Conservation (phyloP, 768 basidiomycete species). For the Hydnomerulius pinastri region DNA sequence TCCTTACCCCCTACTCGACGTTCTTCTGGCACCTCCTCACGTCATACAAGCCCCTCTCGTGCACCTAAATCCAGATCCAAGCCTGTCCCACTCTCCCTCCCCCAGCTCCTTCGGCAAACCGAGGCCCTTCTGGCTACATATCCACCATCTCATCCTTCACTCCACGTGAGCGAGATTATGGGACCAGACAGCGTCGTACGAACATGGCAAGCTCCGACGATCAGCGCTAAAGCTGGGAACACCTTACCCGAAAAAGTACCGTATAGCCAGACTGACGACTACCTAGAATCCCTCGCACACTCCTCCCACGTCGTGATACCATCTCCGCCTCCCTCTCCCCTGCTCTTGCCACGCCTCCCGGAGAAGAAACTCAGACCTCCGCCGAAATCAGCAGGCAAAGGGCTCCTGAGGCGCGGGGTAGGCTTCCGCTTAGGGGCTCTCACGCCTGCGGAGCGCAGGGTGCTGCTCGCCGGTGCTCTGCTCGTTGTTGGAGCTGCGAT, state of each 20-base stretch:
- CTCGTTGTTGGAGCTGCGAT: conserved; percentile 71
- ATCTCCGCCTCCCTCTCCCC: conserved; percentile 25
- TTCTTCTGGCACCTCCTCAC: conserved; percentile 6
- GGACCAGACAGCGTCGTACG: conserved; percentile 76
- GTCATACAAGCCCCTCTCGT: background rate
- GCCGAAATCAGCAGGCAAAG: conserved; percentile 7
- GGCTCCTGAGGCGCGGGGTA: conserved; percentile 16
- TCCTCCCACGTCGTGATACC: conserved; percentile 27
- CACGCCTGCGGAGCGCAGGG: conserved; percentile 28
- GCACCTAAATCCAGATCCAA: conserved; percentile 14
- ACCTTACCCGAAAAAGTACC: conserved; percentile 24
- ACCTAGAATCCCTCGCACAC: conserved; percentile 25
- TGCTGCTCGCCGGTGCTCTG: conserved; percentile 63
- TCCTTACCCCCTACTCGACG: conserved; percentile 1
- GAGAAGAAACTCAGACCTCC: conserved; percentile 22
- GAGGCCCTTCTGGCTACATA: conserved; percentile 59
- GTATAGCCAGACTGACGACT: conserved; percentile 26
- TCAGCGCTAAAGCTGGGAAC: conserved; percentile 10
- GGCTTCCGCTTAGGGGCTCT: conserved; percentile 25
- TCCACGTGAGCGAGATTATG: conserved; percentile 62
- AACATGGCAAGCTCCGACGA: conserved; percentile 57
- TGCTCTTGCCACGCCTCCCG: conserved; percentile 5
- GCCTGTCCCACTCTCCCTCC: conserved; percentile 40
- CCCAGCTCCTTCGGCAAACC: conserved; percentile 53
- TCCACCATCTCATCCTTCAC: conserved; percentile 59